Percentiles rank a stretch among this genome's conserved stretches.
Conservation (phyloP, 192 early-diverging fungal genomes). For the Pilaira anomala region DNA sequence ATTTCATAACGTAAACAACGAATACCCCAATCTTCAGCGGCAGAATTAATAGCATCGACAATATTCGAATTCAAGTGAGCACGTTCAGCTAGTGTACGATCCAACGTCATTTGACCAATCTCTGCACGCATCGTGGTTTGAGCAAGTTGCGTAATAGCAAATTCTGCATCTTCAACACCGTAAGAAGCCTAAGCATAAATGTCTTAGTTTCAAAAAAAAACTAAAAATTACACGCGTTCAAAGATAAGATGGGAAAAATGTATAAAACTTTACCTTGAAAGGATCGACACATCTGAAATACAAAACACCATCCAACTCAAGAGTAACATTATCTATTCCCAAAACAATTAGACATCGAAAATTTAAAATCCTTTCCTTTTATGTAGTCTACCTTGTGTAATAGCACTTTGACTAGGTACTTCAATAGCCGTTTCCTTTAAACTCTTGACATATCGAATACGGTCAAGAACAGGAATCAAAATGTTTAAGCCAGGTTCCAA, state of each 20-base stretch:
- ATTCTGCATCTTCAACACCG: constrained; percentile 92
- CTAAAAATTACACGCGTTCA: neutral
- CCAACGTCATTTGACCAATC: constrained; percentile 97
- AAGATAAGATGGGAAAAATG: neutral
- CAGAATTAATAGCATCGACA: constrained; percentile 90
- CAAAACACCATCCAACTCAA: constrained; percentile 94
- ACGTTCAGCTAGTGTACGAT: constrained; percentile 92
- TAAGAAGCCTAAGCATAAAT: constrained; percentile 66
- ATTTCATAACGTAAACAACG: constrained; percentile 95
- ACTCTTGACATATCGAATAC: constrained; percentile 88
- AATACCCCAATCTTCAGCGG: constrained; percentile 95
- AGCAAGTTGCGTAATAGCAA: constrained; percentile 94
- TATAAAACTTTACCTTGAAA: constrained; percentile 62
- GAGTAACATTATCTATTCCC: constrained; percentile 84
- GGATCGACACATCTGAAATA: constrained; percentile 93
- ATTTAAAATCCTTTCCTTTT: neutral
- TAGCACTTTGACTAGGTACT: constrained; percentile 85
- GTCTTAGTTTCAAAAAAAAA: no score
- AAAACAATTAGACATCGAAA: constrained; percentile 5
- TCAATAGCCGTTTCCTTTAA: constrained; percentile 95
- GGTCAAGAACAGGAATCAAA: constrained; percentile 84
- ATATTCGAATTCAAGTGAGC: constrained; percentile 91
- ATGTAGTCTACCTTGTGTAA: constrained; percentile 67
- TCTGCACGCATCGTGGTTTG: constrained; percentile 99
- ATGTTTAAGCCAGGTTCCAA: constrained; percentile 90